phyloP scores from a whole-genome alignment of 1,139 yeast species.

The Diutina ranongensis region DNA sequence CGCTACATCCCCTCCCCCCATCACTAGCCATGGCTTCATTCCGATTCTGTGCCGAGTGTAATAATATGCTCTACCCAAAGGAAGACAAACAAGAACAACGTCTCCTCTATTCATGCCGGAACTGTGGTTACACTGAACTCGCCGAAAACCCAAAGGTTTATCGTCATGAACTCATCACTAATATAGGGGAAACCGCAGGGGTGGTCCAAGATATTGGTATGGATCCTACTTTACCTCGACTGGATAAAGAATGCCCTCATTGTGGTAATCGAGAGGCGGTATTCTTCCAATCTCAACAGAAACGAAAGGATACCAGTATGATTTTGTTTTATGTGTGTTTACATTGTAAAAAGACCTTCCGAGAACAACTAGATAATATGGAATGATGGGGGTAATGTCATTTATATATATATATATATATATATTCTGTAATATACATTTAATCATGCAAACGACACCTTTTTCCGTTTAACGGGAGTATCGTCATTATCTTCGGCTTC shows the following conservation, averaged over 20 bases:
- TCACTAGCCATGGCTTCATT: constrained; percentile 69
- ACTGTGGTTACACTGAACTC: constrained; percentile 86
- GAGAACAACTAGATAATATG: constrained; percentile 9
- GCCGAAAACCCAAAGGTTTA: constrained; percentile 87
- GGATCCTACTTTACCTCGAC: constrained; percentile 93
- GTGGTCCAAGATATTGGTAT: constrained; percentile 93
- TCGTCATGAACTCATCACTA: constrained; percentile 84
- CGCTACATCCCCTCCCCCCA: not conserved
- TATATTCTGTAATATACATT: not conserved
- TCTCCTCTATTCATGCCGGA: constrained; percentile 84
- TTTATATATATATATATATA: not conserved
- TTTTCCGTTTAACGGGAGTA: constrained; percentile 19
- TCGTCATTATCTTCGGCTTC: constrained; percentile 17
- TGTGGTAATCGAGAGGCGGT: constrained; percentile 88
- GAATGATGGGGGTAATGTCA: not conserved
- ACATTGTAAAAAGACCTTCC: constrained; percentile 70
- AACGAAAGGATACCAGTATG: constrained; percentile 93
- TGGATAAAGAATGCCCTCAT: constrained; percentile 85
- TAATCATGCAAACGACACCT: constrained; percentile 30
- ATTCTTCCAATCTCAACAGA: constrained; percentile 92
- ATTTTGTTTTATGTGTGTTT: constrained; percentile 87
- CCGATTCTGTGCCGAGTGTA: constrained; percentile 88
- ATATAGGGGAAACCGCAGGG: constrained; percentile 92
- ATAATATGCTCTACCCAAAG: constrained; percentile 97
- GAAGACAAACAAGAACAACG: constrained; percentile 74